Conservation (phyloP, 441 rosid species). For the Oxalis stricta region DNA sequence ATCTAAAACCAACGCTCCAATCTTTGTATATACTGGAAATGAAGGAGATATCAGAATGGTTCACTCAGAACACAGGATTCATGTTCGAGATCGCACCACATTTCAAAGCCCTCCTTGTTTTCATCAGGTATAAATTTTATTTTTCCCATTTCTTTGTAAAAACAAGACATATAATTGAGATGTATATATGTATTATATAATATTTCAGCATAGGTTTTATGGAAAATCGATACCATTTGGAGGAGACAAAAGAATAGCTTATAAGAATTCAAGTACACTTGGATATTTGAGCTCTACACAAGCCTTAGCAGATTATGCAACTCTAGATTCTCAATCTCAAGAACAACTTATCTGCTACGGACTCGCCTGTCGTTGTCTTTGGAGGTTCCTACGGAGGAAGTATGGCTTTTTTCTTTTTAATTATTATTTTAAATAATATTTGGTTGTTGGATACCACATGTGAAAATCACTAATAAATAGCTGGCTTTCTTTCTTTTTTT, state of each 20-base stretch:
- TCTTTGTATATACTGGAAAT: constrained; percentile 50
- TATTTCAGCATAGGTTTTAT: constrained; percentile 48
- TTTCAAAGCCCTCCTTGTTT: constrained; percentile 50
- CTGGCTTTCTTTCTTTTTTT: neutral
- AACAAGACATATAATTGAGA: neutral
- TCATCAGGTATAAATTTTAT: constrained; percentile 28
- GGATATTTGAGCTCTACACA: constrained; percentile 45
- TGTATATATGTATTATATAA: neutral
- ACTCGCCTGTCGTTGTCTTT: constrained; percentile 52
- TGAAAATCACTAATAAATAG: neutral
- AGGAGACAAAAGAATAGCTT: constrained; percentile 33
- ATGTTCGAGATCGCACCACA: constrained; percentile 37
- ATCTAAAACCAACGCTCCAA: constrained; percentile 25
- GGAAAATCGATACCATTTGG: constrained; percentile 54
- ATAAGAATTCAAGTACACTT: constrained; percentile 31
- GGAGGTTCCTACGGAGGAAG: constrained; percentile 79
- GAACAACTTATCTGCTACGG: constrained; percentile 33
- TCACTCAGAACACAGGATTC: constrained; percentile 48
- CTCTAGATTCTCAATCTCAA: constrained; percentile 35
- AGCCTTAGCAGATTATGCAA: constrained; percentile 51
- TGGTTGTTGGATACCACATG: no score
- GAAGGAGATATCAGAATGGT: constrained; percentile 60
- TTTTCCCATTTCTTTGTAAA: neutral
- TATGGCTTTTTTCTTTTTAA: constrained; percentile 3
- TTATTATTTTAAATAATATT: neutral